These are phyloP conservation scores for Bolboschoenoplectus hybrid DNA, from an alignment of 202 grass and related monocot genomes.

Conservation along the genomic window DNA sequence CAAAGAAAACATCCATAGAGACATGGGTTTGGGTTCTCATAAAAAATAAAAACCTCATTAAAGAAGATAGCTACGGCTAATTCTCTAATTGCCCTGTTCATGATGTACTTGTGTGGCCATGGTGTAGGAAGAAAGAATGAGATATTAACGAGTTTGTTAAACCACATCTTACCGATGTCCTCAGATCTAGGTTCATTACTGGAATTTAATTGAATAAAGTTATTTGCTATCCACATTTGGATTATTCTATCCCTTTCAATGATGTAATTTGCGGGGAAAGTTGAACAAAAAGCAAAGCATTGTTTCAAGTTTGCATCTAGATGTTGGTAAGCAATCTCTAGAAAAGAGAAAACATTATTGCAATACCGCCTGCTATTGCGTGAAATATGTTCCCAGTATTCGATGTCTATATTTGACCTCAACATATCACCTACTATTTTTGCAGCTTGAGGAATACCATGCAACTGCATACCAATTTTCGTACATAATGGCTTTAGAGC, in stretches of 20 bases:
- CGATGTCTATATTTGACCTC: conserved; percentile 9
- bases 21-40: conserved; percentile 19
- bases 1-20: conserved; percentile 8
- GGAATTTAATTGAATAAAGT: neutral
- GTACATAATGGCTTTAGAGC: conserved; percentile 37
- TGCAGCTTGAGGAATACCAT: conserved; percentile 36
- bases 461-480: conserved; percentile 43
- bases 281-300: neutral
- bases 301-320: conserved; percentile 52
- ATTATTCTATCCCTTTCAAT: neutral
- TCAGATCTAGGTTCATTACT: neutral
- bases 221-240: neutral
- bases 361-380: conserved; percentile 31
- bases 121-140: conserved; percentile 53
- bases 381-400: conserved; percentile 40
- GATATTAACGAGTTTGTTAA: conserved; percentile 43
- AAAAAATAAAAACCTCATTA: conserved; percentile 35
- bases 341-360: conserved; percentile 34
- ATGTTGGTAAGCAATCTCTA: conserved; percentile 57
- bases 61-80: conserved; percentile 34
- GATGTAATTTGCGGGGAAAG: neutral
- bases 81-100: conserved; percentile 43
- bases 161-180: conserved; percentile 41
- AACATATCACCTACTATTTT: conserved; percentile 41
- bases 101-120: conserved; percentile 24